Evolutionary conservation across 257 asterid genomes (phyloP), one percentile per base, ranked within the genome.

Genomic region (Nyctanthes arbortristis): DNA sequence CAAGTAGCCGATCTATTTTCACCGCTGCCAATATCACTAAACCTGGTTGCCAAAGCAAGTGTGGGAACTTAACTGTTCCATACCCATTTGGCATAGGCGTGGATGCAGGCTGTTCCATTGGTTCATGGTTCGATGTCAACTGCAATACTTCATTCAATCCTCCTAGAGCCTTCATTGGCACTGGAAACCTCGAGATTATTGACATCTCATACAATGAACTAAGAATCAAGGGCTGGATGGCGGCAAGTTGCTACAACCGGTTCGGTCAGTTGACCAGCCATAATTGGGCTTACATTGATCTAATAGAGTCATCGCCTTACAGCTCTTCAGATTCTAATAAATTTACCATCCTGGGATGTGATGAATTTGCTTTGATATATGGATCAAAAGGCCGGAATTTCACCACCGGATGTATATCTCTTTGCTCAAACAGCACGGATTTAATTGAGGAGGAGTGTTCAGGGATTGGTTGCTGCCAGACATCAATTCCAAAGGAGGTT

Each of bases 401-500:
- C 65, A 36, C 43, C 52, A 59, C 54, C 29, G 69, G 67, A 11
- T 66, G 77, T 24, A 4, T 54, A n/a, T n/a, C n/a, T n/a, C n/a
- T n/a, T n/a, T 76, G 80, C 37, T 66, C 61, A 1, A 8, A 30
- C 1, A 29, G 20, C 20, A 18, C 10, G 2, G 77, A 76, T 36
- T 4, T 52, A 4, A 68, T 62, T 2, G 78, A 78, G 5, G 76
- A 66, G 9, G 47, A 12, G 7, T 73, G 76, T 31, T 18, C 47
- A 4, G 78, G 75, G 1, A 37, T 30, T 14, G 83, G 79, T 2
- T 78, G 79, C 61, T 74, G 83, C 65, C 70, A 74, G 28, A 61
- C 47, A 0, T 18, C 11, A 0, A 56, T 78, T 12, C 77, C 77
- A 3, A 74, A 55, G 20, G 68, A n/a, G 9, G 9, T 72, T 80